phyloP scores from a whole-genome alignment of 441 rosid genomes.

The Bruguiera hainesii region DNA sequence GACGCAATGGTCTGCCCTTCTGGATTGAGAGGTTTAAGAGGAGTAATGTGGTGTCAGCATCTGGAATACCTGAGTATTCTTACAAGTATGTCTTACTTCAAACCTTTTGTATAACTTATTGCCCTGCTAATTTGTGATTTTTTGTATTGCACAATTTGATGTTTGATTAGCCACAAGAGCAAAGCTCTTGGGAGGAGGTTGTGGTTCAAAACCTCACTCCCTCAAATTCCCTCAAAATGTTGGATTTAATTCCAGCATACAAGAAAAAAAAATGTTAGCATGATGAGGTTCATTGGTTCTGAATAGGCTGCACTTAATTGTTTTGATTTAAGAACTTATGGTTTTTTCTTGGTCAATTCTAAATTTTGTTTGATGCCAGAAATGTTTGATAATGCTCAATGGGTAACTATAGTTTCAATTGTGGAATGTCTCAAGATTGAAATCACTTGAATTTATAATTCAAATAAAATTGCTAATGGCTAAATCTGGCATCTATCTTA shows the following conservation, averaged over 20 bases:
- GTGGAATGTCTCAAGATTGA: no score
- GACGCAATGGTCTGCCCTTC: conserved; percentile 50
- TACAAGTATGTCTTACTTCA: conserved; percentile 58
- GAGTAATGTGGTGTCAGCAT: conserved; percentile 55
- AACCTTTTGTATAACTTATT: neutral
- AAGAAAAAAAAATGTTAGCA: no score
- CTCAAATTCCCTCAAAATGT: no score
- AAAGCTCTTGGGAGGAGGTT: no score
- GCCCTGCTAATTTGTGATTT: conserved; percentile 12
- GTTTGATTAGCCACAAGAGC: no score
- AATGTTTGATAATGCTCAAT: conserved; percentile 1
- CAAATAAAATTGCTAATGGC: neutral
- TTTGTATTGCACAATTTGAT: neutral
- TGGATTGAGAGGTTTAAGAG: conserved; percentile 78
- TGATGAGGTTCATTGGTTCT: no score
- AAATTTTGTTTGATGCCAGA: neutral
- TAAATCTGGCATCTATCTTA: neutral
- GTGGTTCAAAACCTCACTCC: no score
- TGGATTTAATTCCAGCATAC: no score
- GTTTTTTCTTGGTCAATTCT: neutral
- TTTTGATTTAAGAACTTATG: neutral
- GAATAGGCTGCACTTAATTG: no score
- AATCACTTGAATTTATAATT: neutral
- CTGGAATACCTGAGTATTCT: conserved; percentile 93
- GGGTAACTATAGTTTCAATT: neutral